Base-by-base conservation (phyloP, 2,329 filamentous ascomycete species). In the Phialophora tarda region DNA sequence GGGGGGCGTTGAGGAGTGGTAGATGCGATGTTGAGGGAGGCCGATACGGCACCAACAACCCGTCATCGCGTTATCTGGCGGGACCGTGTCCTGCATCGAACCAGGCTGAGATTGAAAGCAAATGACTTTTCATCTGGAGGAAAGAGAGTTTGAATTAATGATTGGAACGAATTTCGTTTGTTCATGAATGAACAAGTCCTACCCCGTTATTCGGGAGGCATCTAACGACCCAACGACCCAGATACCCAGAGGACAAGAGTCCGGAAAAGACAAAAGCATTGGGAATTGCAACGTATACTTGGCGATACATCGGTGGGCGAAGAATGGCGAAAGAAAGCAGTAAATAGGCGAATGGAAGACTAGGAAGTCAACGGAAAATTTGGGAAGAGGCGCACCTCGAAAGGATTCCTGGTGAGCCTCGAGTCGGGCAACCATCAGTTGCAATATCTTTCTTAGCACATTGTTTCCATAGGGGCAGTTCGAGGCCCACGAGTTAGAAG, bases 121-220 rank as follows among this genome's bases (percentile, higher is more conserved):
- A 10, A 17, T 21, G 48, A 24, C 8, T 12, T 11, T 26, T 23
- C 21, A 24, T 12, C 24, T 26, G 48, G 48, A 17, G 14, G 12
- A 51, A 23, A 28, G 48, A 34, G 41, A 54, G 17, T 50, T 54
- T 54, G 62, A 26, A 47, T 51, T 64, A 54, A 70, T 53, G 66
- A 65, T 54, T 62, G 62, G 59, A 51, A 72, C 66, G 70, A 72
- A 64, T 72, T 68, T 69, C 69, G 44, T 72, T 72, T 72, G 70
- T 72, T 41, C 62, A 63, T 59, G 53, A 67, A 55, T n/a, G 53
- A 54, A 23, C 48, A 44, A 56, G 53, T 28, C 53, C 53, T 55
- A 8, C 28, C 63, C 63, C 28, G 44, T 48, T 59, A 41, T 32
- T 11, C 4, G 32, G 41, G 57, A 44, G 67, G 38, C 53, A 61